These are phyloP conservation scores for Fusarium sp. DNA, from an alignment of 2,329 filamentous ascomycete species.

Conservation along the genomic window DNA sequence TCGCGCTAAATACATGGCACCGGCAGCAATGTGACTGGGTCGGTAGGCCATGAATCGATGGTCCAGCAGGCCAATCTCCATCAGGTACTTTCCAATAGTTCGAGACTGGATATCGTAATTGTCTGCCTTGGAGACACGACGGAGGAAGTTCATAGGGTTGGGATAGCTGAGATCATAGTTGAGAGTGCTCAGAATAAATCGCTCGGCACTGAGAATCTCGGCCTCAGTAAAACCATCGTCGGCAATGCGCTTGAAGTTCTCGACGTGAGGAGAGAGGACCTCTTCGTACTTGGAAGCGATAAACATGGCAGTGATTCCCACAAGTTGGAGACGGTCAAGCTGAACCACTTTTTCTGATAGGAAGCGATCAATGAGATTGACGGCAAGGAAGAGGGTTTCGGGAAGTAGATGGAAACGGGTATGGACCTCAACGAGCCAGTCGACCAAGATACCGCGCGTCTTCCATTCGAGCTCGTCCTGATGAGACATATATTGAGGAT, in stretches of 20 bases:
- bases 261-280: constrained; percentile 94
- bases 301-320: constrained; percentile 99
- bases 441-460: constrained; percentile 95
- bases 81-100: constrained; percentile 95
- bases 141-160: constrained; percentile 99
- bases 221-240: constrained; percentile 96
- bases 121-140: constrained; percentile 98
- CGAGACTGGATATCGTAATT: constrained; percentile 99
- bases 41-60: constrained; percentile 92
- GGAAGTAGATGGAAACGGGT: constrained; percentile 95
- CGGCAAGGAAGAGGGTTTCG: constrained; percentile 94
- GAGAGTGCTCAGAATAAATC: constrained; percentile 88
- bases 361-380: constrained; percentile 99
- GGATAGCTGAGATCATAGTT: constrained; percentile 98
- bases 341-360: constrained; percentile 95
- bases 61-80: constrained; percentile 96
- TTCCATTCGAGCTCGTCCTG: constrained; percentile 98
- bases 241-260: constrained; percentile 96
- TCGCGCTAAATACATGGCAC: constrained; percentile 93
- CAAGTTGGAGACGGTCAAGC: constrained; percentile 93
- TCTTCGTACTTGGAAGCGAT: constrained; percentile 99
- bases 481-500: constrained; percentile 93
- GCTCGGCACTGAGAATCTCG: constrained; percentile 96
- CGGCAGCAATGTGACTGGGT: constrained; percentile 90
- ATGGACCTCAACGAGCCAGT: constrained; percentile 99